These are phyloP conservation scores for Laguncularia racemosa DNA, from an alignment of 345 rosid genomes.

Conservation along the genomic window DNA sequence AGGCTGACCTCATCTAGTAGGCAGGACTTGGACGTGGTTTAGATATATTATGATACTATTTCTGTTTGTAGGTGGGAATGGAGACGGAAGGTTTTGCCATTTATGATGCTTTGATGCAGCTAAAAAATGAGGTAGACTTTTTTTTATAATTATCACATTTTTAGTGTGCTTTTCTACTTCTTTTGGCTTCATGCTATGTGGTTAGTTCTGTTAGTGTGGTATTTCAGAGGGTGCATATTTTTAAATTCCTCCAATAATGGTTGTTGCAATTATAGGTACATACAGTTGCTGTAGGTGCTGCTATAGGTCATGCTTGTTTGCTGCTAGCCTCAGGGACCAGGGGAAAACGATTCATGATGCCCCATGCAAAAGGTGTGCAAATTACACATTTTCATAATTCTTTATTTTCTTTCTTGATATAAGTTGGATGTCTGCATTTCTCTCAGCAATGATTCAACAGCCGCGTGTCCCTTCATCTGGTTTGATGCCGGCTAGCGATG, in stretches of 20 bases:
- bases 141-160: neutral
- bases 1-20: too few relatives aligned
- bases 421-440: constrained; percentile 6
- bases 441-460: constrained; percentile 77
- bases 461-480: constrained; percentile 86
- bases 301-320: constrained; percentile 76
- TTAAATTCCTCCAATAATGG: neutral
- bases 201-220: neutral
- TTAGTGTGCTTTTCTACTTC: too few relatives aligned
- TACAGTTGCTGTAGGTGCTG: constrained; percentile 72
- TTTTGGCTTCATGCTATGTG: too few relatives aligned
- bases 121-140: constrained; percentile 47
- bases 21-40: too few relatives aligned
- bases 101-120: constrained; percentile 74
- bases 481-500: constrained; percentile 81
- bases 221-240: neutral
- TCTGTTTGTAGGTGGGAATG: constrained; percentile 56
- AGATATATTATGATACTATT: too few relatives aligned
- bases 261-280: constrained; percentile 43
- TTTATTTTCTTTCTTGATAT: neutral
- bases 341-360: constrained; percentile 87
- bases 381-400: constrained; percentile 1
- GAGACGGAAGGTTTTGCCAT: constrained; percentile 93
- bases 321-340: constrained; percentile 77
- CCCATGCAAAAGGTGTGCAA: constrained; percentile 70